Evolutionary conservation across 2,329 filamentous ascomycete species (phyloP).

Genomic region (Claviceps fusiformis): DNA sequence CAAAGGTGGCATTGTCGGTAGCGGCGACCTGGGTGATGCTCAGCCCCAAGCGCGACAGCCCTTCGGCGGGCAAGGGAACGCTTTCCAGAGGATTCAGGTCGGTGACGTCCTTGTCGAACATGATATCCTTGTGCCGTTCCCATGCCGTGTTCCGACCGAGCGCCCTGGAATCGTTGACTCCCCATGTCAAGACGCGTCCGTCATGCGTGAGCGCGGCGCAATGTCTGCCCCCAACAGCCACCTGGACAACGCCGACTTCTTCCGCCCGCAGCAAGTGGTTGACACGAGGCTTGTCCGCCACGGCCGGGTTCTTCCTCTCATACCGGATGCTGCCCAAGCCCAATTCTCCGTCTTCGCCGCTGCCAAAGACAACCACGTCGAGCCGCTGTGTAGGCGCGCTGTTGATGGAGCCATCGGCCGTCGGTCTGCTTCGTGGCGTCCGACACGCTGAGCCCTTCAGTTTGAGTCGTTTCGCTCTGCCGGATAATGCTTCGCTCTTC

Average conservation of each 20-base stretch:
- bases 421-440: not conserved
- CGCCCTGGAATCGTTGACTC: slow-evolving; percentile 52
- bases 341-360: slow-evolving; percentile 8
- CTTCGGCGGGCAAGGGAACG: slow-evolving; percentile 34
- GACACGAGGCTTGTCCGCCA: slow-evolving; percentile 14
- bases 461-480: not conserved
- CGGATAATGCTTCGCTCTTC: not conserved
- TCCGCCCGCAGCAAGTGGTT: slow-evolving; percentile 41
- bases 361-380: slow-evolving; percentile 7
- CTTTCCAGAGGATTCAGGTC: slow-evolving; percentile 45
- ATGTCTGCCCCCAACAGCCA: slow-evolving; percentile 53
- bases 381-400: slow-evolving; percentile 2
- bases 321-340: slow-evolving; percentile 6
- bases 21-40: slow-evolving; percentile 47
- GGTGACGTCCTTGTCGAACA: slow-evolving; percentile 24
- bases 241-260: slow-evolving; percentile 37
- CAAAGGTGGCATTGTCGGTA: slow-evolving; percentile 55
- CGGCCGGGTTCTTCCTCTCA: slow-evolving; percentile 1
- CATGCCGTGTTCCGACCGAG: slow-evolving; percentile 44
- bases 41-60: slow-evolving; percentile 32
- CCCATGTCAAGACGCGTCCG: slow-evolving; percentile 52
- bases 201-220: slow-evolving; percentile 46
- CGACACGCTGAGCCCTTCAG: not conserved
- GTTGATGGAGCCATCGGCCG: not conserved
- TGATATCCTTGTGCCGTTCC: slow-evolving; percentile 21